Base-by-base conservation (phyloP, 495 filamentous ascomycete genomes). In the Aspergillus incahuasiensis region DNA sequence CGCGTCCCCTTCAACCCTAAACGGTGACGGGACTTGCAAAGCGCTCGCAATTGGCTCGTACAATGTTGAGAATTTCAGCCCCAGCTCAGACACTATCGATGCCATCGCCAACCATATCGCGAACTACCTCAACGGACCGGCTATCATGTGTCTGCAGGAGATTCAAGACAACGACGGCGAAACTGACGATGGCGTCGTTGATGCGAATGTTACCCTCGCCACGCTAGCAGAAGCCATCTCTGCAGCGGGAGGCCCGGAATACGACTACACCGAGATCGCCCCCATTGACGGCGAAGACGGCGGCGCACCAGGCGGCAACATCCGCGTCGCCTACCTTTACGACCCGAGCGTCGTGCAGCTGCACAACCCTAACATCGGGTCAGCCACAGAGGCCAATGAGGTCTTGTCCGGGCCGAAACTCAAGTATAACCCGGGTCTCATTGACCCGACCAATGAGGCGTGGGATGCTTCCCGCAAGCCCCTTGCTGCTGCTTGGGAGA, bases 311-410 rank as follows among this genome's bases (percentile, higher is more conserved):
- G 82, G 82, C 28, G 81, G 82, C n/a, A 86, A 86, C 63, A 86
- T 86, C 73, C 82, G 83, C 21, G 70, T 73, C 8, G 82, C 81
- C 5, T 86, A 83, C 67, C 68, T 86, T 9, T 86, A 83, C 71
- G 75, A 80, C 12, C 73, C 79, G 0, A 59, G 68, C 1, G 48
- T 79, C 5, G 55, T 86, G 30, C 71, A 64, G 13, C 73, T 84
- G 24, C 74, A 73, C 49, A 72, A 79, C 32, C 67, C 72, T 4
- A 77, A 74, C 64, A 63, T 66, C 1, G 82, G 82, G 28, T 61
- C 66, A 6, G 58, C 67, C 38, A 68, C 59, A 0, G 68, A 76
- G 11, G 72, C 72, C 8, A 82, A 74, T 48, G 69, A 70, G 16
- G 78, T 86, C 9, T 64, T 79, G 1, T 52, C 72, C 1, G 78